Evolutionary conservation across 2,329 filamentous ascomycete genomes (phyloP), one percentile per base, ranked within the genome.

Genomic region (Pseudogymnoascus sp.): DNA sequence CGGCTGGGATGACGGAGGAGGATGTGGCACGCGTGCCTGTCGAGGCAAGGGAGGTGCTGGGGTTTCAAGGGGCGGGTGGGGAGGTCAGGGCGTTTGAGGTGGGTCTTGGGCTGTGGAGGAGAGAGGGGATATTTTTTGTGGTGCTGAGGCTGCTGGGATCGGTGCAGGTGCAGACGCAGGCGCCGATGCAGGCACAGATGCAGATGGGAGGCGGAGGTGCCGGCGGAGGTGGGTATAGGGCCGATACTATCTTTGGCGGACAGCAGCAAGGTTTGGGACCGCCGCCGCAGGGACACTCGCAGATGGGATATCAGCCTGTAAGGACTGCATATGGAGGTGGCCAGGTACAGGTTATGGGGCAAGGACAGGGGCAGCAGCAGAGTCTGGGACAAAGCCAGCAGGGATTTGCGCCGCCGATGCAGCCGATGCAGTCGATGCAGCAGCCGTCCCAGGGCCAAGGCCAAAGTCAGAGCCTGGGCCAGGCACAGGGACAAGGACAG

Each of bases 91-190:
- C 76, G 9, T 79, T 81, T 64, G 74, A 79, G 1, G 75, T 84
- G 31, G 82, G 80, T 1, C 70, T 87, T 38, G 83, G 84, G 0
- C 76, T 87, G 31, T 82, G 80, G 11, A 87, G 85, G 68, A 80
- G 81, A 66, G 82, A 83, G 3, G 84, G 83, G 40, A 83, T 86
- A 64, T 87, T 84, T 71, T 87, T 87, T 67, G 78, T 87, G 44
- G 81, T 86, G 7, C 68, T 87, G 15, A 26, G 26, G n/a, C 19
- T 57, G n/a, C 2, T 33, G 9, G 47, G 47, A n/a, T 4, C 47
- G 1, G 47, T 57, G 9, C 47, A 57, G 26, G 7, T 33, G 9
- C 47, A 57, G 47, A n/a, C 28, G n/a, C 47, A 31, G 8, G 19
- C 47, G 28, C 47, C 47, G 3, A 57, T 50, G 44, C 44, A 50